A percentile compares a stretch with the other conserved stretches of the same genome.
Conservation (phyloP, 75 land plant species). For the Cryptomeria japonica region DNA sequence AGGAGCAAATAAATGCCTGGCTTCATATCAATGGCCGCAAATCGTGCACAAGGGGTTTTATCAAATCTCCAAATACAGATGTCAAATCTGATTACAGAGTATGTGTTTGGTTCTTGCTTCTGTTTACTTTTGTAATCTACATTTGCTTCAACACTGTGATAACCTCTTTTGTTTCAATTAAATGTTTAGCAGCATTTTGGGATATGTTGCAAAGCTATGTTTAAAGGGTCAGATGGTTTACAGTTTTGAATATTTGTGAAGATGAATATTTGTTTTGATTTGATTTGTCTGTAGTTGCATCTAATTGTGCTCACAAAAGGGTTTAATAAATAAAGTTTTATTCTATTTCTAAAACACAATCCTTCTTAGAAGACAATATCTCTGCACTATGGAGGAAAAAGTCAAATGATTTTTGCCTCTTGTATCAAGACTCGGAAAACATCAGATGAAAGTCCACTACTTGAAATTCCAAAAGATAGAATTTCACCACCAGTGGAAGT, state of each 20-base stretch:
- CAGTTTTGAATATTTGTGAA: neutral
- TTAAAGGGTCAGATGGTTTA: neutral
- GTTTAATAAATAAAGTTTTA: neutral
- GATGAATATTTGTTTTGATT: too few species aligned
- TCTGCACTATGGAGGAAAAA: neutral
- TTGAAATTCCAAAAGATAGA: neutral
- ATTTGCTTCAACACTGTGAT: neutral
- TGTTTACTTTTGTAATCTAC: neutral
- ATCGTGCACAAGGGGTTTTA: constrained; percentile 34
- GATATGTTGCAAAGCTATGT: neutral
- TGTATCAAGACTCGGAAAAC: neutral
- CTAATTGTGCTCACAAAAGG: neutral
- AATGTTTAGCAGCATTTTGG: neutral
- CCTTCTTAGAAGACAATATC: neutral
- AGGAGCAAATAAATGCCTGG: constrained; percentile 82
- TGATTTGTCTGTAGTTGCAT: neutral
- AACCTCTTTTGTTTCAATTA: neutral
- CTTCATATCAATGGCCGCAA: constrained; percentile 68
- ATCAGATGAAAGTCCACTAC: neutral
- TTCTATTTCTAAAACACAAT: neutral
- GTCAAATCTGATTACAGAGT: constrained; percentile 66
- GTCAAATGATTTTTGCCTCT: neutral
- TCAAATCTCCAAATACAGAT: constrained; percentile 41
- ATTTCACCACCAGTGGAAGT: neutral
- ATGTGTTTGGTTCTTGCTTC: constrained; percentile 7